Conservation (phyloP, 2,329 filamentous ascomycete genomes). For the Calonectria pseudoreteaudii region DNA sequence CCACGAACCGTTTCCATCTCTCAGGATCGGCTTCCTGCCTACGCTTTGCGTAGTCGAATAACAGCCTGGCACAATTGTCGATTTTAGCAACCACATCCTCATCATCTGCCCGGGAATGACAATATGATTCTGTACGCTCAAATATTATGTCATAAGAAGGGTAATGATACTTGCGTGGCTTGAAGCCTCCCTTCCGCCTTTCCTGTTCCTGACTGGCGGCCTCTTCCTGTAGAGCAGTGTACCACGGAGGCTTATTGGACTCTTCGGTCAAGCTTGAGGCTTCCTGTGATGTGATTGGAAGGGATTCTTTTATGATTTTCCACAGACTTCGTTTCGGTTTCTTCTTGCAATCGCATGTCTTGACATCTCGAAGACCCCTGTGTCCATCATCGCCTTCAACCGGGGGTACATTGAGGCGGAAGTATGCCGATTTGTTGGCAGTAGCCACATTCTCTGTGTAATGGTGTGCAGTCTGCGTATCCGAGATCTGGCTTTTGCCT, state of each 20-base stretch:
- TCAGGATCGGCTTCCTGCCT: background rate
- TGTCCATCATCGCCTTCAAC: background rate
- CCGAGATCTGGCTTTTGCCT: background rate
- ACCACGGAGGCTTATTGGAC: background rate
- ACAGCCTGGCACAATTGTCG: background rate
- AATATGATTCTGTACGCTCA: background rate
- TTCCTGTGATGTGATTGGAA: background rate
- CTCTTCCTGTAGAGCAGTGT: background rate
- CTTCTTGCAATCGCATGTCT: background rate
- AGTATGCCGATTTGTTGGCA: background rate
- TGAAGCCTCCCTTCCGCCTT: background rate
- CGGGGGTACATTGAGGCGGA: background rate
- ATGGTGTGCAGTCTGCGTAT: background rate
- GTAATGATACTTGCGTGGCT: background rate
- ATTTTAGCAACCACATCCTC: background rate
- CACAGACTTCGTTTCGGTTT: background rate
- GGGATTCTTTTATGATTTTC: background rate
- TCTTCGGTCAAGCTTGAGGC: background rate
- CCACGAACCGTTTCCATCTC: slow-evolving; percentile 2
- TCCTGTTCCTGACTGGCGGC: background rate
- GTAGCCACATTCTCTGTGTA: background rate
- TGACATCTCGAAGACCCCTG: background rate
- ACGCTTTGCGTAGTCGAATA: background rate
- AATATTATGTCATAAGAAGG: background rate
- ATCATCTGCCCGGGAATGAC: background rate